Evolutionary conservation across 768 basidiomycete genomes (phyloP).

Genomic region (Suillus decipiens): DNA sequence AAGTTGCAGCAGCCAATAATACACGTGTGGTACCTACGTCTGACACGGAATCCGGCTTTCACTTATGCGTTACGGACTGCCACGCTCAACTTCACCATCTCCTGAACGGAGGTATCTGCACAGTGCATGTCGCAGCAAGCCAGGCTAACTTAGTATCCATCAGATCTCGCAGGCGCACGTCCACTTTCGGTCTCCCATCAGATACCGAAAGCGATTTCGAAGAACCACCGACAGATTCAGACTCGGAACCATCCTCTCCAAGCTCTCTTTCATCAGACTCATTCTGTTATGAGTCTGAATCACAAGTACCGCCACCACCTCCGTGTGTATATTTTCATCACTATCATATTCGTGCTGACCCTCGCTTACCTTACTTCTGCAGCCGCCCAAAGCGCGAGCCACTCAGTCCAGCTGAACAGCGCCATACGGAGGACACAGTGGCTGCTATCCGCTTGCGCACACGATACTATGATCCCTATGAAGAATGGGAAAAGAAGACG

Average conservation of each 20-base stretch:
- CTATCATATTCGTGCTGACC: not conserved
- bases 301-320: conserved; percentile 35
- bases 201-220: conserved; percentile 44
- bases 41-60: not conserved
- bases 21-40: not conserved
- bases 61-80: conserved; percentile 56
- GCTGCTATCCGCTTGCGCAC: conserved; percentile 47
- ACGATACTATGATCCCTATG: conserved; percentile 46
- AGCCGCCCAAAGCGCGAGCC: conserved; percentile 25
- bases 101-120: conserved; percentile 41
- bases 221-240: conserved; percentile 39
- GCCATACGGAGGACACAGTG: conserved; percentile 45
- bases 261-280: conserved; percentile 39
- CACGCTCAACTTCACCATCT: conserved; percentile 52
- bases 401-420: conserved; percentile 33
- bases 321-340: conserved; percentile 34
- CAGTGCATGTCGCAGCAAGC: conserved; percentile 16
- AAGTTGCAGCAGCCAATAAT: not conserved
- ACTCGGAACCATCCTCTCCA: conserved; percentile 25
- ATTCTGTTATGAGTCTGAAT: conserved; percentile 46
- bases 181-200: conserved; percentile 56
- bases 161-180: conserved; percentile 37
- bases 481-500: conserved; percentile 53
- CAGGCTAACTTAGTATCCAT: not conserved
- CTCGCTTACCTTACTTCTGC: not conserved